Conservation (phyloP, 2,329 filamentous ascomycete species). For the Cladosporium phlei region DNA sequence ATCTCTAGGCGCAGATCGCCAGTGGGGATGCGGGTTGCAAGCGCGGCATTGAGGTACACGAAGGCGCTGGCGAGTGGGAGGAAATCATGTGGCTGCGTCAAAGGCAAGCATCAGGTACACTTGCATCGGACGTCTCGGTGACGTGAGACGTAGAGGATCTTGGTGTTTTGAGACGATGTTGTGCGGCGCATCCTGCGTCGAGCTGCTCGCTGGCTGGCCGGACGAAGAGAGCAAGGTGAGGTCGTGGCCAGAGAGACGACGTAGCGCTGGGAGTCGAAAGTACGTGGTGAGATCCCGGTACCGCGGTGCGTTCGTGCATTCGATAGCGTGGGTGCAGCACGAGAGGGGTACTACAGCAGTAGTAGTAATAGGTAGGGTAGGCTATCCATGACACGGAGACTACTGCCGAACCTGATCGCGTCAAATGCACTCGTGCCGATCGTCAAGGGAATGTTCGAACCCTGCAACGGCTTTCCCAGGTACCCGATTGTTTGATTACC, state of each 20-base stretch:
- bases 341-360: not conserved
- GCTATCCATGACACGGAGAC: slow-evolving; percentile 19
- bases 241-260: slow-evolving; percentile 13
- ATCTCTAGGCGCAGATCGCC: slow-evolving; percentile 30
- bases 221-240: slow-evolving; percentile 16
- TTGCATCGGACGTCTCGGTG: slow-evolving; percentile 21
- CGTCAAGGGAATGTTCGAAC: slow-evolving; percentile 14
- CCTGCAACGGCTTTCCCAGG: slow-evolving; percentile 1
- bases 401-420: slow-evolving; percentile 25
- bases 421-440: slow-evolving; percentile 21
- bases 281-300: slow-evolving; percentile 12
- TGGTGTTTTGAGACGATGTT: slow-evolving; percentile 20
- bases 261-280: slow-evolving; percentile 19
- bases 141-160: slow-evolving; percentile 16
- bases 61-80: slow-evolving; percentile 11
- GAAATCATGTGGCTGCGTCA: slow-evolving; percentile 13
- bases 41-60: slow-evolving; percentile 15
- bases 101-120: slow-evolving; percentile 17
- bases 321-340: slow-evolving; percentile 21
- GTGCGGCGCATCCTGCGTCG: slow-evolving; percentile 25
- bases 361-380: not conserved
- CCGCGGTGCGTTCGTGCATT: slow-evolving; percentile 13
- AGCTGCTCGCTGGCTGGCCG: slow-evolving; percentile 15
- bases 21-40: slow-evolving; percentile 21
- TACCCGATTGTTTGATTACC: not conserved